Conservation (phyloP, 1,284 basidiomycete species). For the Cryptococcus depauperatus region DNA sequence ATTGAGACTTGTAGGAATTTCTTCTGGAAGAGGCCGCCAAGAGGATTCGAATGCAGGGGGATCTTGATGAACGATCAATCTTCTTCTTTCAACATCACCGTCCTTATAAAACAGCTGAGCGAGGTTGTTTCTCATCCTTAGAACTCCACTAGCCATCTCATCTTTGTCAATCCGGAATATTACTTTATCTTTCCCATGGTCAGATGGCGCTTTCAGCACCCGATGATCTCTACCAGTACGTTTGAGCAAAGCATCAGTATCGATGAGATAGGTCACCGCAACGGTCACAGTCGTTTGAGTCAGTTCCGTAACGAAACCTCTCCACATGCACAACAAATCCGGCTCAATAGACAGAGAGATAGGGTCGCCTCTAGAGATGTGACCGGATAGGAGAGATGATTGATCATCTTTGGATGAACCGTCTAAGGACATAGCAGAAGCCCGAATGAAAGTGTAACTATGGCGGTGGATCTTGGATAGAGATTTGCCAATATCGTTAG, state of each 20-base stretch:
- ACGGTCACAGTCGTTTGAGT: conserved; percentile 59
- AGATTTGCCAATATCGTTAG: conserved; percentile 37
- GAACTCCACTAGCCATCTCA: conserved; percentile 79
- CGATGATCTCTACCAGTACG: conserved; percentile 34
- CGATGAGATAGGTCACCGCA: conserved; percentile 73
- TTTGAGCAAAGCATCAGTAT: conserved; percentile 50
- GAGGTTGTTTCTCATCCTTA: conserved; percentile 79
- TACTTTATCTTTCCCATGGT: conserved; percentile 31
- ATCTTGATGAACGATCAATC: conserved; percentile 72
- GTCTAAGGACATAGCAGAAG: conserved; percentile 5
- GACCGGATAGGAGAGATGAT: conserved; percentile 62
- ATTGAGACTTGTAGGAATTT: conserved; percentile 54
- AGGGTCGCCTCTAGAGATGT: conserved; percentile 70
- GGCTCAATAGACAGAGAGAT: conserved; percentile 79
- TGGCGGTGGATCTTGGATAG: conserved; percentile 47
- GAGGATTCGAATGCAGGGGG: conserved; percentile 56
- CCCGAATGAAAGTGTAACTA: conserved; percentile 60
- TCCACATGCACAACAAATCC: conserved; percentile 67
- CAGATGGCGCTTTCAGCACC: conserved; percentile 7
- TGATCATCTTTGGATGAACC: conserved; percentile 10
- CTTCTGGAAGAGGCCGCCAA: conserved; percentile 23
- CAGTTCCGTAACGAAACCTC: conserved; percentile 74
- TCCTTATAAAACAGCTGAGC: conserved; percentile 70
- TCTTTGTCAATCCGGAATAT: conserved; percentile 89
- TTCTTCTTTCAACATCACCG: conserved; percentile 57